phyloP scores from a whole-genome alignment of 2,329 filamentous ascomycete genomes.

The Alternaria novae-zelandiae region DNA sequence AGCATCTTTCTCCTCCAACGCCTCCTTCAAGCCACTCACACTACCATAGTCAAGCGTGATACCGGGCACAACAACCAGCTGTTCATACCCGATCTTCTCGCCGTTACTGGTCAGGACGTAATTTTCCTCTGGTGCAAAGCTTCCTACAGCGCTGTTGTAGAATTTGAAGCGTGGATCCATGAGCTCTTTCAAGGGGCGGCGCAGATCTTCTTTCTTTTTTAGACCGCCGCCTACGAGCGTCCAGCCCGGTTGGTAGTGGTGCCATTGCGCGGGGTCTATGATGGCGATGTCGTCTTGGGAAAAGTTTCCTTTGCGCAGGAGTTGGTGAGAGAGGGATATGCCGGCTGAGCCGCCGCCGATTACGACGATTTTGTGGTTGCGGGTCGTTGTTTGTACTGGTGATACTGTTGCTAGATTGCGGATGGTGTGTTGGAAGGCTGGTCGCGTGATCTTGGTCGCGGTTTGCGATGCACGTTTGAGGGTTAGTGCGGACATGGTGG shows the following conservation, averaged over 20 bases:
- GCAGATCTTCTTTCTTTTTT: conserved; percentile 66
- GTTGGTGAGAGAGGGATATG: conserved; percentile 70
- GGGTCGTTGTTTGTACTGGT: conserved; percentile 40
- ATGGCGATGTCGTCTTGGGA: conserved; percentile 66
- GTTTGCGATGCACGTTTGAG: neutral
- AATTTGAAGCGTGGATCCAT: conserved; percentile 67
- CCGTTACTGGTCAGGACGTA: conserved; percentile 17
- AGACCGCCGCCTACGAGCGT: conserved; percentile 71
- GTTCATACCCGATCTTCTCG: conserved; percentile 65
- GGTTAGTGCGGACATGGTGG: neutral
- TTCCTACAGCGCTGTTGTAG: conserved; percentile 61
- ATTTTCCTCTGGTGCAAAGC: conserved; percentile 64
- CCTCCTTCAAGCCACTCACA: conserved; percentile 44
- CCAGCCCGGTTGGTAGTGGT: conserved; percentile 75
- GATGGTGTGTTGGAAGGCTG: neutral
- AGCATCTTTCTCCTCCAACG: conserved; percentile 43
- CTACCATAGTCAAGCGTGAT: conserved; percentile 40
- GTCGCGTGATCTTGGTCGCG: neutral
- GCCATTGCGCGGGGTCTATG: conserved; percentile 67
- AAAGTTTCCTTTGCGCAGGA: conserved; percentile 66
- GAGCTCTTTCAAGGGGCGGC: conserved; percentile 57
- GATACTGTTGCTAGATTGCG: conserved; percentile 34
- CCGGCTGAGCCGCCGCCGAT: conserved; percentile 72
- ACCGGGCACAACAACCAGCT: conserved; percentile 66
- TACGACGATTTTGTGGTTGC: conserved; percentile 69